Percentiles rank a stretch among this genome's conserved stretches.
These are phyloP conservation scores for Lodderomyces beijingensis DNA, from an alignment of 1,139 yeast genomes.

Conservation along the genomic window DNA sequence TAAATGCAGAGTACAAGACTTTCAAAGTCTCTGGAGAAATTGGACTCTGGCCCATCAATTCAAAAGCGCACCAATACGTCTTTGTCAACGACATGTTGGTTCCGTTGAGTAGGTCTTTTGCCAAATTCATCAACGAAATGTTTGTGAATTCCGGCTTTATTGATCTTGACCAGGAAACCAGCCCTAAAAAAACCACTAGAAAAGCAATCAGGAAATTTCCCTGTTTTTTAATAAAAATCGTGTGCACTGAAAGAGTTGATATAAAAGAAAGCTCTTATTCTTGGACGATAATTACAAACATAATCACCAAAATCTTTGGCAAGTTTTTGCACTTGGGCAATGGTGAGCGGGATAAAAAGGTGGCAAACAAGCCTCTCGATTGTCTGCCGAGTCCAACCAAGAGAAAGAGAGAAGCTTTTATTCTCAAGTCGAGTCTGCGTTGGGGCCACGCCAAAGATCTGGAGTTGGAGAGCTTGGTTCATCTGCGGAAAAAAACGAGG, in stretches of 20 bases:
- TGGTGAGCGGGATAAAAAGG: slow-evolving; percentile 2
- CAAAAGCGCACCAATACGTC: slow-evolving; percentile 42
- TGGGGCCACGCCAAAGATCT: no score
- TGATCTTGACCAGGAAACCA: background rate
- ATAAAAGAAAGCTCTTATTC: slow-evolving; percentile 29
- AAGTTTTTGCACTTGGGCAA: slow-evolving; percentile 24
- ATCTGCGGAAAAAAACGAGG: no score
- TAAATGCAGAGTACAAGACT: slow-evolving; percentile 20
- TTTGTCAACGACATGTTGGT: slow-evolving; percentile 42
- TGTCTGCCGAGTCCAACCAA: slow-evolving; percentile 11
- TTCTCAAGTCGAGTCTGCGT: no score
- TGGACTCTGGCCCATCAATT: slow-evolving; percentile 23
- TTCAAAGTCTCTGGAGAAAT: slow-evolving; percentile 27
- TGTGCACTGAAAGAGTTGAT: slow-evolving; percentile 18
- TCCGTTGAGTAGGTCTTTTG: slow-evolving; percentile 17
- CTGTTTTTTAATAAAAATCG: slow-evolving; percentile 32
- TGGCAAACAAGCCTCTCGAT: background rate
- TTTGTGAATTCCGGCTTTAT: slow-evolving; percentile 15
- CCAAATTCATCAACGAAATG: slow-evolving; percentile 22
- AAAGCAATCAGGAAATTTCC: slow-evolving; percentile 22
- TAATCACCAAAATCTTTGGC: slow-evolving; percentile 25
- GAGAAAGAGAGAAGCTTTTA: no score
- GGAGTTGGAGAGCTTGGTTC: no score
- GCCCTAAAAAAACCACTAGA: slow-evolving; percentile 3
- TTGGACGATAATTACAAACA: slow-evolving; percentile 21